Evolutionary conservation across 1,284 basidiomycete genomes (phyloP).

Genomic region (Cutaneotrichosporon sp.): DNA sequence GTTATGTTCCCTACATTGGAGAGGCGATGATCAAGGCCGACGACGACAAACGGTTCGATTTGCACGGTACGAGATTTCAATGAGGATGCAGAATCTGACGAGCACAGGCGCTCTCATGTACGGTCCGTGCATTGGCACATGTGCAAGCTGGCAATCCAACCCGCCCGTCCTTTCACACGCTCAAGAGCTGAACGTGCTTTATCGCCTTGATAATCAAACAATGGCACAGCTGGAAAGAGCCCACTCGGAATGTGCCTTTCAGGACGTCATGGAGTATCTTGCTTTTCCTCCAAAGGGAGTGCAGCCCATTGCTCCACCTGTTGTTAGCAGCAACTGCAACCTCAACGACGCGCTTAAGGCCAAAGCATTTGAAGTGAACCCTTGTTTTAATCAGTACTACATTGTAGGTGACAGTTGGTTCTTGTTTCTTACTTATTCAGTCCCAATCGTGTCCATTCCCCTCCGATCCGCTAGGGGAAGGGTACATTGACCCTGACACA

Average conservation of each 20-base stretch:
- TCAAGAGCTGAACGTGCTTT: no score
- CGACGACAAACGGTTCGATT: no score
- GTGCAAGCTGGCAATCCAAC: conserved; percentile 22
- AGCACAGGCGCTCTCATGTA: conserved; percentile 28
- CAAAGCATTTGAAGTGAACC: conserved; percentile 64
- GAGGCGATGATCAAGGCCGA: conserved; percentile 27
- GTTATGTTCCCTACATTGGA: conserved; percentile 49
- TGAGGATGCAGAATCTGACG: conserved; percentile 20
- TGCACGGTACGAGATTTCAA: no score
- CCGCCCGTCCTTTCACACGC: no score
- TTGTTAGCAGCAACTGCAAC: conserved; percentile 38
- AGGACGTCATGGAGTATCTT: conserved; percentile 54
- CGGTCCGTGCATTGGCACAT: conserved; percentile 25
- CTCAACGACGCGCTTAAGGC: conserved; percentile 57
- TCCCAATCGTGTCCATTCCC: conserved; percentile 53
- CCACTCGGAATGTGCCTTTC: conserved; percentile 58
- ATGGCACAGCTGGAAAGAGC: conserved; percentile 56
- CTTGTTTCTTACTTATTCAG: background rate
- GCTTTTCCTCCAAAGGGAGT: conserved; percentile 60
- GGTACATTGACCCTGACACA: background rate
- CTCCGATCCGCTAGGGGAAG: conserved; percentile 64
- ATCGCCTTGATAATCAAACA: no score
- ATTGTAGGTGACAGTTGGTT: no score
- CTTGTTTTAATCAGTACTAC: conserved; percentile 70
- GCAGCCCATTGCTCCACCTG: conserved; percentile 16